Evolutionary conservation across 2,329 filamentous ascomycete genomes (phyloP).

Genomic region (Piedraia hortae): DNA sequence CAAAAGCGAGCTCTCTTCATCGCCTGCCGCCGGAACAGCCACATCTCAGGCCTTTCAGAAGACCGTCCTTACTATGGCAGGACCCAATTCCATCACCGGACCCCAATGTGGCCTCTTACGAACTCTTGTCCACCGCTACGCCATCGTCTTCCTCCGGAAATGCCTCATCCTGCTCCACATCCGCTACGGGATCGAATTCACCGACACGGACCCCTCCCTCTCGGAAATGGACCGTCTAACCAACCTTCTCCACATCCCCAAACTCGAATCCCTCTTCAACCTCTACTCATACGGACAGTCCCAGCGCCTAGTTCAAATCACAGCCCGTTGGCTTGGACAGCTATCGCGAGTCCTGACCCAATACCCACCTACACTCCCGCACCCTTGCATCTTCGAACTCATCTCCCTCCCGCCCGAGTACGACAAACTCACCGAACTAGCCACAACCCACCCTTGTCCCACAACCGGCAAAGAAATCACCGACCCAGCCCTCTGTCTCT

Average conservation of each 20-base stretch:
- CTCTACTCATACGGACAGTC: constrained; percentile 19
- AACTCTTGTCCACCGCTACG: constrained; percentile 43
- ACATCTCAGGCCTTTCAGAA: constrained; percentile 2
- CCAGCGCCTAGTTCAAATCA: constrained; percentile 21
- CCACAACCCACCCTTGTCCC: constrained; percentile 56
- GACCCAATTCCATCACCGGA: constrained; percentile 1
- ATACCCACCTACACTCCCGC: constrained; percentile 16
- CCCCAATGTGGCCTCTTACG: constrained; percentile 9
- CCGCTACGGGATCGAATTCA: constrained; percentile 69
- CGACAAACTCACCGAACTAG: constrained; percentile 76
- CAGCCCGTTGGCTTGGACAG: constrained; percentile 48
- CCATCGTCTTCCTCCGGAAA: constrained; percentile 74
- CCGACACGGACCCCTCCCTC: constrained; percentile 11
- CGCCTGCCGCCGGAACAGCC: constrained; percentile 1
- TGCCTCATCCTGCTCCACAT: constrained; percentile 58
- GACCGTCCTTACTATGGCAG: constrained; percentile 3
- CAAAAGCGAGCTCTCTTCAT: not conserved
- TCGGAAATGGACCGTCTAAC: constrained; percentile 57
- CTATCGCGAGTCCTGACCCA: constrained; percentile 7
- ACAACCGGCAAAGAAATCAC: constrained; percentile 75
- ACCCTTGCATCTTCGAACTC: constrained; percentile 82
- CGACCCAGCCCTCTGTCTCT: constrained; percentile 74
- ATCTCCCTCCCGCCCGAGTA: constrained; percentile 80
- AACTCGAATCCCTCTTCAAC: constrained; percentile 50
- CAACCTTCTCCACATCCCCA: constrained; percentile 45